Evolutionary conservation across 805 yeast genomes (phyloP), one percentile per base, ranked within the genome.

Genomic region (Kodamaea restingae): DNA sequence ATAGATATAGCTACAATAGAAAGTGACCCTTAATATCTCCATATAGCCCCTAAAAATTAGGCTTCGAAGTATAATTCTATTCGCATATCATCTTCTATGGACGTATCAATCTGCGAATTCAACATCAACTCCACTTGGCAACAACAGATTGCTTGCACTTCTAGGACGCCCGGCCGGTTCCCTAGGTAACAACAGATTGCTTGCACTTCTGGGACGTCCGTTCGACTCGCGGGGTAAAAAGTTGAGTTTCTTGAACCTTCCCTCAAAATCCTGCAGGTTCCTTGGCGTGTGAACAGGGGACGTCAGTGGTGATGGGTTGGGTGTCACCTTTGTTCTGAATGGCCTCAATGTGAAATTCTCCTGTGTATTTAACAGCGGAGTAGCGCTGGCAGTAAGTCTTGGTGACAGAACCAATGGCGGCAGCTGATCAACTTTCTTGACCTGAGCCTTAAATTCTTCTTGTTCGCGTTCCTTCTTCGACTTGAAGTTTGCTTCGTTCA

Each of bases 291-390:
- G 61, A 10, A 54, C 52, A 0, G 74, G 73, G 0, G 74, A 67
- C 1, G 52, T 46, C 12, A 51, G 44, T 1, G 73, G 74, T 1
- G 71, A 62, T 1, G 71, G 67, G 15, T 53, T 45, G 3, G 74
- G 74, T 1, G 73, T 66, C 1, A 56, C 46, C 14, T 59, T 61
- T 1, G 74, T 69, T 37, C 65, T 54, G 43, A 69, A 69, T 2
- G 73, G 73, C 33, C 74, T 49, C 39, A 67, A 56, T 3, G 67
- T 46, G 43, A 69, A 67, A 31, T 49, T 60, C 3, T 61, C 72
- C 22, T 39, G 38, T 5, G 45, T 43, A 4, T 35, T 38, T 15
- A 36, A 22, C 15, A 41, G 39, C 9, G 35, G 36, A 15, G 20
- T 28, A 10, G 29, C 18, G 3, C 18, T 20, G 3, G 32, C 40